phyloP scores from a whole-genome alignment of 139 green algal species.

The Chlamydomonas schloesseri region DNA sequence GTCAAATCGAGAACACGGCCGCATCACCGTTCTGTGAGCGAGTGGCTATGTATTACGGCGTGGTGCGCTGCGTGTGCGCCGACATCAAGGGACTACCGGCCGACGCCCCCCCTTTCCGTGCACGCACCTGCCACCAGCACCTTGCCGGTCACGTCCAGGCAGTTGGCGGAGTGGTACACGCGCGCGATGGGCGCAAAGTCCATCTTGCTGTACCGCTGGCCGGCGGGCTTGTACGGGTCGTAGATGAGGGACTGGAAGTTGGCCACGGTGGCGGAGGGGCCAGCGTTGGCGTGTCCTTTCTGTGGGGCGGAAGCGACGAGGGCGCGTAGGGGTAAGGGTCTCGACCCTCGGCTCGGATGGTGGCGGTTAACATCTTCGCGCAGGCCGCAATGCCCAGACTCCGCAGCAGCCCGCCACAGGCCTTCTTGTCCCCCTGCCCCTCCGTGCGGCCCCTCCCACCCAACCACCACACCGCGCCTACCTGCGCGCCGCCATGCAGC shows the following conservation, averaged over 20 bases:
- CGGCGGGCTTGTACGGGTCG: not conserved
- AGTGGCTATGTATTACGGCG: no score
- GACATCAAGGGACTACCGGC: no score
- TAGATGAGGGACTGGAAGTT: not conserved
- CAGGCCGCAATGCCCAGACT: no score
- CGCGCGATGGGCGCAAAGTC: not conserved
- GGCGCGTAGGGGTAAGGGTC: not conserved
- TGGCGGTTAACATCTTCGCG: no score
- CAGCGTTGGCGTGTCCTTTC: not conserved
- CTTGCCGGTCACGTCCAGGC: not conserved
- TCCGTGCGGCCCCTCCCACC: not conserved
- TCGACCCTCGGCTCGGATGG: no score
- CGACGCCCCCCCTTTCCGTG: no score
- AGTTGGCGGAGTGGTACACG: conserved; percentile 34
- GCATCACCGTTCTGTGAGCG: no score
- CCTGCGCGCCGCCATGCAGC: not conserved
- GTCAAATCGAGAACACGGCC: no score
- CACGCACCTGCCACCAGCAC: not conserved
- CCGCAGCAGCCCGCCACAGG: no score
- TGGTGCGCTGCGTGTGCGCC: no score
- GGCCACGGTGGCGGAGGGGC: not conserved
- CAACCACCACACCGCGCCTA: not conserved
- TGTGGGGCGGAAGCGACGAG: not conserved
- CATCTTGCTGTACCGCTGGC: not conserved
- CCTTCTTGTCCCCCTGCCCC: no score